phyloP scores from a whole-genome alignment of 2,329 filamentous ascomycete genomes.

The Penicillium olsonii region DNA sequence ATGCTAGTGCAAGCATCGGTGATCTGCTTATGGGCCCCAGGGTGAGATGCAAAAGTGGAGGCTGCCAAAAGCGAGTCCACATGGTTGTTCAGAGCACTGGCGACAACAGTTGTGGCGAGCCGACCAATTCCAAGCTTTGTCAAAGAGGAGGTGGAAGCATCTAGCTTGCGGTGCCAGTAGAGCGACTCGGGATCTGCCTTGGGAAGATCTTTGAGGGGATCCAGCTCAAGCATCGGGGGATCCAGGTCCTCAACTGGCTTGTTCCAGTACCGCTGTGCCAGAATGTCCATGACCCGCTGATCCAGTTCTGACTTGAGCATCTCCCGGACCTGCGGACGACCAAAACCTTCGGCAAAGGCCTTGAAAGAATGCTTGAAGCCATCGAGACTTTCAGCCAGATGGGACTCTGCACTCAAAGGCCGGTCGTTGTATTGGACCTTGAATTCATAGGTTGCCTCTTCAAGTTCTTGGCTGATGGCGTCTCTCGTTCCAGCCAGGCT shows the following conservation, averaged over 20 bases:
- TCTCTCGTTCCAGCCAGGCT: conserved; percentile 87
- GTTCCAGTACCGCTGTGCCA: conserved; percentile 97
- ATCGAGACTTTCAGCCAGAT: conserved; percentile 91
- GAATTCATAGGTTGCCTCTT: conserved; percentile 97
- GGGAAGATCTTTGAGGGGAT: conserved; percentile 75
- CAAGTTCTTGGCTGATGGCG: conserved; percentile 89
- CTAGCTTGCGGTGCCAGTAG: conserved; percentile 93
- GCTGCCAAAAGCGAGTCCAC: conserved; percentile 75
- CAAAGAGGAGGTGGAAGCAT: conserved; percentile 83
- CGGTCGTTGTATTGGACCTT: conserved; percentile 99
- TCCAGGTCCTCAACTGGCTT: conserved; percentile 85
- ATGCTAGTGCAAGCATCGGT: conserved; percentile 87
- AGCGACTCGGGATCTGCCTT: conserved; percentile 81
- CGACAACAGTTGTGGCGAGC: conserved; percentile 87
- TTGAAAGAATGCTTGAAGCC: conserved; percentile 98
- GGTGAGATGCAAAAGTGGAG: conserved; percentile 86
- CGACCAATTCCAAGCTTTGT: conserved; percentile 94
- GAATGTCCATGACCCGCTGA: conserved; percentile 87
- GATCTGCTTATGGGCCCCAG: conserved; percentile 91
- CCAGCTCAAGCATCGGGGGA: conserved; percentile 64
- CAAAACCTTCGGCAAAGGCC: conserved; percentile 85
- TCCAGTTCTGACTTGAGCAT: conserved; percentile 90
- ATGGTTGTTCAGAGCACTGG: conserved; percentile 80
- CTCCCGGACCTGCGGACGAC: conserved; percentile 82
- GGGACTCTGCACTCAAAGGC: conserved; percentile 90